phyloP scores from a whole-genome alignment of 371 early-diverging fungal genomes.

The Mortierella sp. region DNA sequence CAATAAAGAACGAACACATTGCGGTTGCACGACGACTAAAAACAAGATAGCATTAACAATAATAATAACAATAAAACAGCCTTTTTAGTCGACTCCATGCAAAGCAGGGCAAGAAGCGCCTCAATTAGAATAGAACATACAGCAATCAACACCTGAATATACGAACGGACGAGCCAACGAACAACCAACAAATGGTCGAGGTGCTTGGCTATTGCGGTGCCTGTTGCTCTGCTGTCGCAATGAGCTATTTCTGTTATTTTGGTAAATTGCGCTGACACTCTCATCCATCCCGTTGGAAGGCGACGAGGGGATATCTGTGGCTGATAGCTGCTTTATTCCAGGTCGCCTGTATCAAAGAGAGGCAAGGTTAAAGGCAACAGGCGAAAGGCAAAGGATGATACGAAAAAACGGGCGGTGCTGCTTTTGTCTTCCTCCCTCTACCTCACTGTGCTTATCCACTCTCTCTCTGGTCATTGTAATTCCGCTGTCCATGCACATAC shows the following conservation, averaged over 20 bases:
- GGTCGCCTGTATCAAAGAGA: neutral
- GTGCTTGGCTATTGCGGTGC: neutral
- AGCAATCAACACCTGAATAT: neutral
- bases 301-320: neutral
- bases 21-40: neutral
- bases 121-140: neutral
- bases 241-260: constrained; percentile 5
- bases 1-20: neutral
- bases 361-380: neutral
- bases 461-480: constrained; percentile 4
- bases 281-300: neutral
- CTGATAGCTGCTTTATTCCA: neutral
- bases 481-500: neutral
- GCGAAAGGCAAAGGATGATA: neutral
- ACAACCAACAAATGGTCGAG: too few species aligned
- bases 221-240: neutral
- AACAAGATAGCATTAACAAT: neutral
- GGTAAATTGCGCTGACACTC: neutral
- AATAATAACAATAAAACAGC: neutral
- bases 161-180: neutral
- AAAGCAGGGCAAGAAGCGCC: neutral
- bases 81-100: neutral
- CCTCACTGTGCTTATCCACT: neutral
- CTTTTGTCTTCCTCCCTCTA: neutral
- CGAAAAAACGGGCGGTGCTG: constrained; percentile 8